Conservation (phyloP, 2,329 filamentous ascomycete genomes). For the Pseudogymnoascus sp. region DNA sequence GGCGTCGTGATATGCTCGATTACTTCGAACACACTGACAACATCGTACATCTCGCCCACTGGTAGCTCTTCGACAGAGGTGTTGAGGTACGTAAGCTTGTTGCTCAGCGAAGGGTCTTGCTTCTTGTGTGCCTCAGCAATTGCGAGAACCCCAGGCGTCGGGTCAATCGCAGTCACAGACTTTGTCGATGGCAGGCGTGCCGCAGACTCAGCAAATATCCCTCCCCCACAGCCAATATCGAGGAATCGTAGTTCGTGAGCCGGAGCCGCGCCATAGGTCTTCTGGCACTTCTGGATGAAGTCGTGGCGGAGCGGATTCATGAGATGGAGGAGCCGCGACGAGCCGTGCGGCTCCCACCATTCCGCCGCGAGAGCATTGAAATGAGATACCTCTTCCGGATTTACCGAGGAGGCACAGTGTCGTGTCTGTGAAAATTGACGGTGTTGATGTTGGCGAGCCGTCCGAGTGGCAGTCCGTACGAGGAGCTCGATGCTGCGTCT, state of each 20-base stretch:
- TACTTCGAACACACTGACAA: slow-evolving; percentile 88
- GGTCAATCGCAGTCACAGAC: slow-evolving; percentile 69
- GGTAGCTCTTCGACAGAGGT: slow-evolving; percentile 66
- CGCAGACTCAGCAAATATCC: slow-evolving; percentile 88
- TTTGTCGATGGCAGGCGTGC: slow-evolving; percentile 57
- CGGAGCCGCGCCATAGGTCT: neutral
- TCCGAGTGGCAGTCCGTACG: neutral
- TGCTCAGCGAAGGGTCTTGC: slow-evolving; percentile 58
- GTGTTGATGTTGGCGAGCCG: slow-evolving; percentile 1
- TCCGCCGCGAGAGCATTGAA: slow-evolving; percentile 87
- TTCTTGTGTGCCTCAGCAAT: slow-evolving; percentile 70
- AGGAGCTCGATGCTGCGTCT: neutral
- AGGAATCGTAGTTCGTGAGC: slow-evolving; percentile 60
- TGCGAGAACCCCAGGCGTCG: slow-evolving; percentile 61
- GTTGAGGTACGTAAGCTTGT: slow-evolving; percentile 64
- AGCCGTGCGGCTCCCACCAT: slow-evolving; percentile 96
- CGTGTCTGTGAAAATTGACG: neutral
- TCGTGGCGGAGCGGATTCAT: slow-evolving; percentile 97
- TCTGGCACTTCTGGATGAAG: slow-evolving; percentile 66
- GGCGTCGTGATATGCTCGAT: slow-evolving; percentile 83
- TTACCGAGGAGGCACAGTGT: slow-evolving; percentile 58
- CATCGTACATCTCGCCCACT: slow-evolving; percentile 51
- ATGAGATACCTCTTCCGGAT: slow-evolving; percentile 81
- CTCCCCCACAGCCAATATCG: slow-evolving; percentile 90
- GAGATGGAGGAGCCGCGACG: slow-evolving; percentile 84